These are phyloP conservation scores for Panus rudis DNA, from an alignment of 768 basidiomycete genomes.

Conservation along the genomic window DNA sequence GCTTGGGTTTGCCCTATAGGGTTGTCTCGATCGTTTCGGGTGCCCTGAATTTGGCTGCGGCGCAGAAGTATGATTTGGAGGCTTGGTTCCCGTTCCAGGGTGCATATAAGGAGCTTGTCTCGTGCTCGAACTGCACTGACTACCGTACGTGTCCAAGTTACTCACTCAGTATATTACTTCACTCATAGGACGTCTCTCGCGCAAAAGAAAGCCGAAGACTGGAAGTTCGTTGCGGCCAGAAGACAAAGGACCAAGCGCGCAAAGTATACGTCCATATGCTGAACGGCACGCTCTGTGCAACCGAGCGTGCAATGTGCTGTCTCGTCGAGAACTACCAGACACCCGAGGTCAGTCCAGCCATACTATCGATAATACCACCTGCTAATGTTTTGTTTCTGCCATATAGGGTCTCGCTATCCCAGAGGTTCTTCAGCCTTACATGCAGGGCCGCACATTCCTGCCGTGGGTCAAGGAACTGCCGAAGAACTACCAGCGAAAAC, in stretches of 20 bases:
- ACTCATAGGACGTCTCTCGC: slow-evolving; percentile 1
- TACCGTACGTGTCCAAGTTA: slow-evolving; percentile 65
- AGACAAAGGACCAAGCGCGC: slow-evolving; percentile 80
- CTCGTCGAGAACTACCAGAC: slow-evolving; percentile 99
- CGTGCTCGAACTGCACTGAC: slow-evolving; percentile 97
- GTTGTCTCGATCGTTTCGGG: slow-evolving; percentile 94
- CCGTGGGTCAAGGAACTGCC: slow-evolving; percentile 80
- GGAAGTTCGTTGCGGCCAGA: slow-evolving; percentile 90
- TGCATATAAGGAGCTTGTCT: slow-evolving; percentile 94
- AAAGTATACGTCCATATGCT: slow-evolving; percentile 99
- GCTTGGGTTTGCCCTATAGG: slow-evolving; percentile 85
- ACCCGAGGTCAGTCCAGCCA: slow-evolving; percentile 61
- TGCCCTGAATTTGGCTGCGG: slow-evolving; percentile 92
- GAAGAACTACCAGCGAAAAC: slow-evolving; percentile 73
- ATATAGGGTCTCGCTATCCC: slow-evolving; percentile 88
- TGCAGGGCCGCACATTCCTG: slow-evolving; percentile 90
- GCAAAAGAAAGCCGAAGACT: slow-evolving; percentile 82
- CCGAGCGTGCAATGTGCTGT: slow-evolving; percentile 94
- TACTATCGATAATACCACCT: background rate
- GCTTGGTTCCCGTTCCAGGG: slow-evolving; percentile 99
- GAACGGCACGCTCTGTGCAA: slow-evolving; percentile 96
- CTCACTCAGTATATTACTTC: background rate
- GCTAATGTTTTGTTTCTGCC: background rate
- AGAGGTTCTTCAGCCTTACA: slow-evolving; percentile 85
- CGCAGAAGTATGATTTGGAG: slow-evolving; percentile 96